These are phyloP conservation scores for Botrytis fragariae DNA, from an alignment of 2,329 filamentous ascomycete genomes.

Conservation along the genomic window DNA sequence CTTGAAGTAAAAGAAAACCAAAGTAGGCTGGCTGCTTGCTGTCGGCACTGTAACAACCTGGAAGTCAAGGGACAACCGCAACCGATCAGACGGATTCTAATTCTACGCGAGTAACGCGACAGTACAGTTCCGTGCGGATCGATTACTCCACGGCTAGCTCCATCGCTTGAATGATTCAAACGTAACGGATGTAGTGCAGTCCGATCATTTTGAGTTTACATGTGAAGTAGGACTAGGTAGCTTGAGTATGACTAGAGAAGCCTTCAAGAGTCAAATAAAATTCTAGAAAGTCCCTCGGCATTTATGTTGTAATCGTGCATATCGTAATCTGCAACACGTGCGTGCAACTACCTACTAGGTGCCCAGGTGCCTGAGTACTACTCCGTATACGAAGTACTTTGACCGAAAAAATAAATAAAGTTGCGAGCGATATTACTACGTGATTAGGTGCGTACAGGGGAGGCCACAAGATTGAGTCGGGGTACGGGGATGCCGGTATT, in stretches of 20 bases:
- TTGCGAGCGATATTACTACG: not conserved
- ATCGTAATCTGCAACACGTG: not conserved
- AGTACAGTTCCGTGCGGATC: not conserved
- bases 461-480: not conserved
- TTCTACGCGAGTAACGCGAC: not conserved
- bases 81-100: not conserved
- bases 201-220: not conserved
- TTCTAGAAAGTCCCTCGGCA: not conserved
- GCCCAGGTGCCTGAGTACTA: not conserved
- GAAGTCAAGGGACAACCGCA: not conserved
- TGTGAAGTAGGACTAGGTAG: not conserved
- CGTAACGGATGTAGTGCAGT: not conserved
- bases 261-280: not conserved
- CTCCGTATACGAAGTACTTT: not conserved
- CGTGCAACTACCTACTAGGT: not conserved
- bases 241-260: not conserved
- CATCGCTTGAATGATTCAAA: not conserved
- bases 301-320: not conserved
- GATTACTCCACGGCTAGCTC: not conserved
- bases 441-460: not conserved
- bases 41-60: not conserved
- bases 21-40: not conserved
- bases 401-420: not conserved
- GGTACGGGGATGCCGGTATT: not conserved
- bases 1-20: not conserved